A percentile compares a stretch with the other conserved stretches of the same genome.
Conservation (phyloP, 441 rosid genomes). For the Gossypium aridum region DNA sequence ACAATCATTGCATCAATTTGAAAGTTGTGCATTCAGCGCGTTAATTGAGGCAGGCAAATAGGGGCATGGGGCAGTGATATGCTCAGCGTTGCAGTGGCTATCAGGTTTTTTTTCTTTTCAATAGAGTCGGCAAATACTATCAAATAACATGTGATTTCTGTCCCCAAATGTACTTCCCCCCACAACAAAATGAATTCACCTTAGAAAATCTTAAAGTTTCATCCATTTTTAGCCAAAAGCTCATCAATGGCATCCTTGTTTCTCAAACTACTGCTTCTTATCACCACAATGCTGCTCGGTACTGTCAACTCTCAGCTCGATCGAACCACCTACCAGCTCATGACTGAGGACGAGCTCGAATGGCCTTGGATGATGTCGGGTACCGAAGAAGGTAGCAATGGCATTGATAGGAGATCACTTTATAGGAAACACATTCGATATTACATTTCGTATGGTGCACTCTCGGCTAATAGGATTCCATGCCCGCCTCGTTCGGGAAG, state of each 20-base stretch:
- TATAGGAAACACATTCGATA: slow-evolving; percentile 14
- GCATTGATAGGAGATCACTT: slow-evolving; percentile 18
- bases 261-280: not conserved
- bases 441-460: slow-evolving; percentile 34
- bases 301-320: slow-evolving; percentile 3
- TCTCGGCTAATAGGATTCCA: slow-evolving; percentile 2
- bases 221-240: not conserved
- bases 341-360: slow-evolving; percentile 8
- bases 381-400: not conserved
- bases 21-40: too few species aligned
- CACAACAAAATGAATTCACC: not conserved
- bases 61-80: not conserved
- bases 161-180: not conserved
- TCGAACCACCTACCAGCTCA: slow-evolving; percentile 3
- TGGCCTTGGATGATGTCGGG: slow-evolving; percentile 17
- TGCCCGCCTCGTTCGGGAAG: slow-evolving; percentile 24
- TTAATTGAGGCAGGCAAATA: slow-evolving; percentile 1
- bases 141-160: slow-evolving; percentile 21
- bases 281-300: not conserved
- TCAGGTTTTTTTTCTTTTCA: not conserved
- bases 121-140: slow-evolving; percentile 7
- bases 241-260: slow-evolving; percentile 13
- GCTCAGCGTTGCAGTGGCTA: not conserved
- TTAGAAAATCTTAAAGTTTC: not conserved
- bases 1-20: too few species aligned